Evolutionary conservation across 257 asterid species (phyloP), one percentile per base, ranked within the genome.

Genomic region (Solanum peruvianum): DNA sequence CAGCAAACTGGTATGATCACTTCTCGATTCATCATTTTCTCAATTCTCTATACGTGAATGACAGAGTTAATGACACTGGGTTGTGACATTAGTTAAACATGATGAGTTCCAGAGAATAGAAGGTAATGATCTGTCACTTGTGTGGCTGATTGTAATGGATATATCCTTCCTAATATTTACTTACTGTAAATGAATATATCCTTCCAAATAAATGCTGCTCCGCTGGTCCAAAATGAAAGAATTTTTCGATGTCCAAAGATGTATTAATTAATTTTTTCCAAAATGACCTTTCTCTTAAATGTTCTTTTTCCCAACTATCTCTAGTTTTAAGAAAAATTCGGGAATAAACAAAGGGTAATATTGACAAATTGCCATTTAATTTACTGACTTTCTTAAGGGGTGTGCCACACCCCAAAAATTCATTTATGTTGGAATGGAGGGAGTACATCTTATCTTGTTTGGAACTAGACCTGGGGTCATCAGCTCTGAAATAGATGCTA

Each of bases 1-100:
- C 98, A 94, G 89, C 90, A 89, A 87, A 90, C 95, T 27, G 94
- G 99, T 96, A 91, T 84, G 96, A 27, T 86, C 85, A 85, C 77
- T 82, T 81, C 62, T n/a, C 35, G 49, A 39, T 86, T 67, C 39
- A 33, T 84, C 62, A 41, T 44, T 12, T 62, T 47, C 77, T 82
- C 69, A 81, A 47, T 81, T 49, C 31, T 81, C 31, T 31, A 81
- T 29, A 31, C 12, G n/a, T 49, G 85, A 81, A 49, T 31, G 44
- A 52, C 21, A 49, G 12, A 5, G 31, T 10, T 81, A 29, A 49
- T 81, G 85, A 81, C 25, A 49, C 20, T 81, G 85, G 45, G 85
- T 81, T 49, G 85, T 80, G 60, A 42, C 60, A 41, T 42, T 76
- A 76, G 60, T 14, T 23, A 41, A 41, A 76, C 58, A 76, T 13